A percentile compares a stretch with the other conserved stretches of the same genome.
Conservation (phyloP, 148 eudicot genomes). For the Gaultheria prostrata region DNA sequence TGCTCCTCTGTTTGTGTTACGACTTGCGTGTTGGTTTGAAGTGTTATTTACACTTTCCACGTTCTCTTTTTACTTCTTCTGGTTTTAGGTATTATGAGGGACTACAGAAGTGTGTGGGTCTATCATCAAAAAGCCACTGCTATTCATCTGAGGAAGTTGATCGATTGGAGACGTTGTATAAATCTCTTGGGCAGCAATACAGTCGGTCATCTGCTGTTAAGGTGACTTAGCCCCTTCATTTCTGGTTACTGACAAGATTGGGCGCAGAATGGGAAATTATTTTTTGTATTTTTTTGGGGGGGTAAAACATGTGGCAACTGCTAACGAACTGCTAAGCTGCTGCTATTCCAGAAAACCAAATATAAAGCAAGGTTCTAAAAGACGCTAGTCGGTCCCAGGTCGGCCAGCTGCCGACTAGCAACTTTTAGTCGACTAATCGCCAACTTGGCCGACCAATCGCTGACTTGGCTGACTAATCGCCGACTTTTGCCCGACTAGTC, state of each 20-base stretch:
- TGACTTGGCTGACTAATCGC: too few relatives aligned
- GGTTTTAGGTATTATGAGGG: slow-evolving; percentile 84
- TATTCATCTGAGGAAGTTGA: slow-evolving; percentile 70
- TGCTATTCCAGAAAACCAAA: neutral
- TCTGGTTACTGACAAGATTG: neutral
- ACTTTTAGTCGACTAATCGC: too few relatives aligned
- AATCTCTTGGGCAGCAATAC: slow-evolving; percentile 70
- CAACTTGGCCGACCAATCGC: too few relatives aligned
- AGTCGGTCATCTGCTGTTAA: slow-evolving; percentile 91
- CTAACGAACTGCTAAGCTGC: neutral
- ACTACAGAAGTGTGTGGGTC: slow-evolving; percentile 81
- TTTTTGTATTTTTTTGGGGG: neutral
- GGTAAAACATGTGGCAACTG: neutral
- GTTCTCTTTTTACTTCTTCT: slow-evolving; percentile 1
- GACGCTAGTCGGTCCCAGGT: too few relatives aligned
- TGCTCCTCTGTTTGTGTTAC: slow-evolving; percentile 3
- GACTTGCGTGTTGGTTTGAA: slow-evolving; percentile 5
- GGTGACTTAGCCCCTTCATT: slow-evolving; percentile 37
- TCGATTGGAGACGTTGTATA: slow-evolving; percentile 70
- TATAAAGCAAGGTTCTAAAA: too few relatives aligned
- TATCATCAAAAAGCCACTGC: slow-evolving; percentile 50
- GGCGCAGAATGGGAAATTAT: neutral
- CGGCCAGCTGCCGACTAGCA: too few relatives aligned
- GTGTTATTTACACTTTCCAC: neutral
- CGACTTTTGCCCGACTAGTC: too few relatives aligned